A percentile compares a stretch with the other conserved stretches of the same genome.
phyloP scores from a whole-genome alignment of 805 yeast species.

The Ogataea sp. region DNA sequence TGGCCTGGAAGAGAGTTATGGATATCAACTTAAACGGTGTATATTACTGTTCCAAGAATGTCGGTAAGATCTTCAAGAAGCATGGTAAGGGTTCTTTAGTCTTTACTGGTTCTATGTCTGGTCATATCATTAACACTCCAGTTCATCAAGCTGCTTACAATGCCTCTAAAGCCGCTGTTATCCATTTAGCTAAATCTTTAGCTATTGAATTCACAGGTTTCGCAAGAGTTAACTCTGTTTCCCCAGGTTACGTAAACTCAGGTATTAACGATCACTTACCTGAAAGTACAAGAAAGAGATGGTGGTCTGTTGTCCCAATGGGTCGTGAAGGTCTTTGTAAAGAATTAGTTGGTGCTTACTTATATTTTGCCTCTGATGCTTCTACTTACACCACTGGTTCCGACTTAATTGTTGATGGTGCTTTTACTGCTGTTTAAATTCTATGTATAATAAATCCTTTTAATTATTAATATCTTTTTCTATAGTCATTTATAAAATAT shows the following conservation, averaged over 20 bases:
- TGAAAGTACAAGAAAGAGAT: conserved; percentile 15
- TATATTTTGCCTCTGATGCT: conserved; percentile 46
- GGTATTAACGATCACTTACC: conserved; percentile 28
- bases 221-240: conserved; percentile 44
- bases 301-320: conserved; percentile 31
- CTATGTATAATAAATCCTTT: neutral
- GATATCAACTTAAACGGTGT: conserved; percentile 43
- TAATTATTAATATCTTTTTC: neutral
- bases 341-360: conserved; percentile 45
- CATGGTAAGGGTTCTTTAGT: conserved; percentile 41
- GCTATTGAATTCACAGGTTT: conserved; percentile 42
- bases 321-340: conserved; percentile 41
- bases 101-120: conserved; percentile 50
- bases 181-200: conserved; percentile 37
- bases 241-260: conserved; percentile 46
- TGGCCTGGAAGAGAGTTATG: conserved; percentile 38
- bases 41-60: conserved; percentile 41
- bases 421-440: conserved; percentile 30
- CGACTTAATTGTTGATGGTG: conserved; percentile 44
- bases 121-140: conserved; percentile 46
- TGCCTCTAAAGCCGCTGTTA: conserved; percentile 41
- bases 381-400: conserved; percentile 41
- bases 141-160: conserved; percentile 42
- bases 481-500: neutral
- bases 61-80: conserved; percentile 37